These are phyloP conservation scores for Dothidotthia symphoricarpi DNA, from an alignment of 2,329 filamentous ascomycete genomes.

Conservation along the genomic window DNA sequence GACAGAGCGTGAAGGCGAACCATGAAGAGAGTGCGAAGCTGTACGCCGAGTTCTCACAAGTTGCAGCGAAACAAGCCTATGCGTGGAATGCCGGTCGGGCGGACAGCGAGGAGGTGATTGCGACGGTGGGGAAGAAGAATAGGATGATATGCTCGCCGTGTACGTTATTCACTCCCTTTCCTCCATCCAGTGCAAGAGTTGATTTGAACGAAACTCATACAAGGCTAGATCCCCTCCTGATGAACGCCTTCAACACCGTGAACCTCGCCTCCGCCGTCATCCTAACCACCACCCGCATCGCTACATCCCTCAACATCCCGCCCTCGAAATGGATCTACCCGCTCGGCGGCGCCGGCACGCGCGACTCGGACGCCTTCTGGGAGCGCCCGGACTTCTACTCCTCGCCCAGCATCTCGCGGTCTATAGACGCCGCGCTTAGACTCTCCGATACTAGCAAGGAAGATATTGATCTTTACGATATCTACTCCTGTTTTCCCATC, in stretches of 20 bases:
- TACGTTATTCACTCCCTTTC: conserved; percentile 37
- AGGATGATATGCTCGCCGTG: conserved; percentile 69
- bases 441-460: conserved; percentile 49
- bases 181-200: not conserved
- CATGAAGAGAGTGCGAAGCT: conserved; percentile 58
- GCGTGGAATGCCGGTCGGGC: conserved; percentile 59
- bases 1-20: conserved; percentile 57
- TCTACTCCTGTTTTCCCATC: conserved; percentile 70
- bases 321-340: conserved; percentile 62
- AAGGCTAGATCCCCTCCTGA: conserved; percentile 65
- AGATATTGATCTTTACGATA: conserved; percentile 61
- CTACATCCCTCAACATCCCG: conserved; percentile 55
- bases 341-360: conserved; percentile 62
- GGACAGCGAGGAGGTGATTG: conserved; percentile 53
- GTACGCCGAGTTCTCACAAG: conserved; percentile 60
- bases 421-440: conserved; percentile 55
- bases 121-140: conserved; percentile 56
- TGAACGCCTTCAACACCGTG: conserved; percentile 71
- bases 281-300: conserved; percentile 58
- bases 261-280: conserved; percentile 63
- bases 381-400: conserved; percentile 58
- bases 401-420: conserved; percentile 58
- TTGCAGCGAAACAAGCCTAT: conserved; percentile 54
- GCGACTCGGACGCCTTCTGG: conserved; percentile 62
- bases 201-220: too few relatives aligned